Base-by-base conservation (phyloP, 2,329 filamentous ascomycete genomes). In the Coniella lustricola region DNA sequence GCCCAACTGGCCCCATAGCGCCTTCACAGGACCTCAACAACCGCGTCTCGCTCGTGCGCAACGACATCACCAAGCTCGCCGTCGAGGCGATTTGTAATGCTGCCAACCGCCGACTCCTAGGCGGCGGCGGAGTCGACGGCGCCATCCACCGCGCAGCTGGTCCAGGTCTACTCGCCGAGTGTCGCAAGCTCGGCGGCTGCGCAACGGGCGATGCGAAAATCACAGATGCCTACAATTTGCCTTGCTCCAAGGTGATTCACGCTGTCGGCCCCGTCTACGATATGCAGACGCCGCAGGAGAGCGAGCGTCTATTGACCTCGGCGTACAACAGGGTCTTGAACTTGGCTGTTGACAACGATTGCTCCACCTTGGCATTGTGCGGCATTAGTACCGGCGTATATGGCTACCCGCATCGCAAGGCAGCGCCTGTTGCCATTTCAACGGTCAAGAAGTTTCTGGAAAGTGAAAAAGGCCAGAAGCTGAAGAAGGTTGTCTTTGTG, bases 61-160 rank as follows among this genome's bases (percentile, higher is more conserved):
- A 81, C 57, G 89, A 95, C 64, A 94, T 97, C 65, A 96, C 90
- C 13, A 81, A 74, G 13, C 78, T 97, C 3, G 64, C 75, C 29
- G 76, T 90, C 39, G 87, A 90, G 60, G 85, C 85, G 55, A 93
- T 96, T 57, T 90, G 97, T 64, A 97, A 97, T 64, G 91, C 93
- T 1, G 91, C 93, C 38, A 97, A 97, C 65, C 68, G 67, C 9
- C 76, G 75, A 2, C 79, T 97, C 1, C 74, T 86, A 0, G 90
- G 90, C 47, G 93, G 93, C 46, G 89, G 90, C n/a, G 93, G 93
- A 32, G 90, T 97, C 14, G 85, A 90, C 60, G 86, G 85, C 35
- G 86, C 90, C 22, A 96, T 97, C 58, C 93, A 97, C 64, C 67
- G 76, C 25, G 89, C 85, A 35, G 91, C 93, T 1, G 93, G 93